phyloP scores from a whole-genome alignment of 768 basidiomycete genomes.

The Lactifluus piperatus region DNA sequence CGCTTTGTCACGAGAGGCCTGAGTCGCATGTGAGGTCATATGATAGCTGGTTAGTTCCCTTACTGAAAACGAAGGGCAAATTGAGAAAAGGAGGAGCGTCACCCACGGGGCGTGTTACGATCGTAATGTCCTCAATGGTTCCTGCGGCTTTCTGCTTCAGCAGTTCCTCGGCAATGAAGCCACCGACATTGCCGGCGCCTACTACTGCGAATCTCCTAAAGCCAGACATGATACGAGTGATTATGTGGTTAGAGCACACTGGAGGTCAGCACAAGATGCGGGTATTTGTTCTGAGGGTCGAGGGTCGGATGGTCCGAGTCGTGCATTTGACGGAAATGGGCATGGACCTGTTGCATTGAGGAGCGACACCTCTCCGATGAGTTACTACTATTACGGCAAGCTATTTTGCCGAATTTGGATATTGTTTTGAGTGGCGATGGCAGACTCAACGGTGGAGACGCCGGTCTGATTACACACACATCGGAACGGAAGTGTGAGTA shows the following conservation, averaged over 20 bases:
- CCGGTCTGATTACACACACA: background rate
- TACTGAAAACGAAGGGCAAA: no score
- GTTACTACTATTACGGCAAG: background rate
- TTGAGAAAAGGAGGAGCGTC: background rate
- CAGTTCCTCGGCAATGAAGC: slow-evolving; percentile 18
- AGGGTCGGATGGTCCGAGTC: no score
- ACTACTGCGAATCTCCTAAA: slow-evolving; percentile 17
- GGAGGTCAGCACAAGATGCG: background rate
- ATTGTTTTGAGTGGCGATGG: no score
- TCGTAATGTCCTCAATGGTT: slow-evolving; percentile 1
- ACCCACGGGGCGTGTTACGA: slow-evolving; percentile 18
- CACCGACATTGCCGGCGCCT: slow-evolving; percentile 18
- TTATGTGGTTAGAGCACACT: background rate
- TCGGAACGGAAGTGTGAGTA: background rate
- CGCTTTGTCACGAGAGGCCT: slow-evolving; percentile 7
- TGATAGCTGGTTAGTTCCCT: background rate
- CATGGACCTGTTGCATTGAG: no score
- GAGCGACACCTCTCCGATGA: background rate
- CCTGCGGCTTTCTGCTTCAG: slow-evolving; percentile 17
- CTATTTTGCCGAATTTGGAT: background rate
- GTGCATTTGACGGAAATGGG: no score
- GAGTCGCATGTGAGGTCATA: background rate
- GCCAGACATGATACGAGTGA: slow-evolving; percentile 3
- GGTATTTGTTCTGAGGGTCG: background rate
- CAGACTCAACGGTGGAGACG: no score